These are phyloP conservation scores for Prosopis cineraria DNA, from an alignment of 306 rosid species.

Conservation along the genomic window DNA sequence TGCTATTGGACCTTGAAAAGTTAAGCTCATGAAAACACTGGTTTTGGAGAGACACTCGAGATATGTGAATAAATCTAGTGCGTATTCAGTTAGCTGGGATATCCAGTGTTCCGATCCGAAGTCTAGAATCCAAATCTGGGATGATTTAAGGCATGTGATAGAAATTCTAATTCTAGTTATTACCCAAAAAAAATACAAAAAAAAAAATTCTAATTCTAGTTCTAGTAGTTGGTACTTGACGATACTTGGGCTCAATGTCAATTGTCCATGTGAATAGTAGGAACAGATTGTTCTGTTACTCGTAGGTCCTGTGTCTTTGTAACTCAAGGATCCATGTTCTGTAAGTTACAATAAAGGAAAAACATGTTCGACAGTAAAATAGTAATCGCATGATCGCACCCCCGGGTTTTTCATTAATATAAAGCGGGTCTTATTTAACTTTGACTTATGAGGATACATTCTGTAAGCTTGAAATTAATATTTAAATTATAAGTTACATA, in stretches of 20 bases:
- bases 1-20: conserved; percentile 54
- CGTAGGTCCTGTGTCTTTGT: neutral
- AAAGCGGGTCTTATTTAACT: no score
- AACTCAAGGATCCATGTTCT: neutral
- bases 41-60: conserved; percentile 8
- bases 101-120: neutral
- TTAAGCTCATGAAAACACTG: conserved; percentile 20
- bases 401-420: no score
- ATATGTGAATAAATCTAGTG: neutral
- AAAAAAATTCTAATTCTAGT: neutral
- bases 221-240: neutral
- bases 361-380: neutral
- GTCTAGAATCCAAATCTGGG: neutral
- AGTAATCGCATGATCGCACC: no score
- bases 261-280: neutral
- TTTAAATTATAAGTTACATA: no score
- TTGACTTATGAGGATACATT: no score
- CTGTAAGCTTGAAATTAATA: no score
- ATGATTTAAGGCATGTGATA: neutral
- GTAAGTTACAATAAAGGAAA: neutral
- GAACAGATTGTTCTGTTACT: neutral
- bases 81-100: neutral
- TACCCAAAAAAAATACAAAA: neutral
- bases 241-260: neutral
- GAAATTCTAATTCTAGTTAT: neutral